Evolutionary conservation across 2,329 filamentous ascomycete species (phyloP).

Genomic region (Ascochyta lentis): DNA sequence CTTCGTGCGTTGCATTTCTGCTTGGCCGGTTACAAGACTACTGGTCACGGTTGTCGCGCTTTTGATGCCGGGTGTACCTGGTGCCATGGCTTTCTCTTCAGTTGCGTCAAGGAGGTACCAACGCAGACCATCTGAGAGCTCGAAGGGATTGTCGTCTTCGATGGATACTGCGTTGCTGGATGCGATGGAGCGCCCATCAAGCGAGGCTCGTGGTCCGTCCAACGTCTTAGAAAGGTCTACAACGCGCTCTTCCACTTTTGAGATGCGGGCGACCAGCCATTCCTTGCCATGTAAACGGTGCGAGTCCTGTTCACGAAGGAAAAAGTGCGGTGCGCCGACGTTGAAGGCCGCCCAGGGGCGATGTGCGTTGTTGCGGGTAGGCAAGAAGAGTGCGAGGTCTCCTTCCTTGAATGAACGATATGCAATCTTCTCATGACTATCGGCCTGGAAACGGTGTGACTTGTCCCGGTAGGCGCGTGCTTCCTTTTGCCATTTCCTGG

Average conservation of each 20-base stretch:
- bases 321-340: conserved; percentile 95
- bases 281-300: conserved; percentile 86
- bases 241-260: conserved; percentile 87
- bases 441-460: conserved; percentile 78
- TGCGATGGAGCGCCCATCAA: conserved; percentile 54
- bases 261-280: conserved; percentile 95
- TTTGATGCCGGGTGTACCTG: conserved; percentile 82
- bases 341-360: conserved; percentile 99
- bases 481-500: conserved; percentile 92
- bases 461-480: conserved; percentile 86
- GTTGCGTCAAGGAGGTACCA: conserved; percentile 96
- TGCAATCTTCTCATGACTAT: conserved; percentile 94
- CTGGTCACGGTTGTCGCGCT: conserved; percentile 91
- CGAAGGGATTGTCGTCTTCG: conserved; percentile 96
- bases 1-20: conserved; percentile 61
- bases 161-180: conserved; percentile 63
- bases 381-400: conserved; percentile 90
- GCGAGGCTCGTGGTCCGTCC: conserved; percentile 55
- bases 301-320: conserved; percentile 88
- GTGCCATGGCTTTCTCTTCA: conserved; percentile 88
- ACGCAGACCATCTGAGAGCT: conserved; percentile 89
- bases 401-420: conserved; percentile 96
- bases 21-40: conserved; percentile 84
- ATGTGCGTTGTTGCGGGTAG: conserved; percentile 91
- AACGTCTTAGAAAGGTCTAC: conserved; percentile 88